phyloP scores from a whole-genome alignment of 148 eudicot genomes.

The Amaranthus palmeri region DNA sequence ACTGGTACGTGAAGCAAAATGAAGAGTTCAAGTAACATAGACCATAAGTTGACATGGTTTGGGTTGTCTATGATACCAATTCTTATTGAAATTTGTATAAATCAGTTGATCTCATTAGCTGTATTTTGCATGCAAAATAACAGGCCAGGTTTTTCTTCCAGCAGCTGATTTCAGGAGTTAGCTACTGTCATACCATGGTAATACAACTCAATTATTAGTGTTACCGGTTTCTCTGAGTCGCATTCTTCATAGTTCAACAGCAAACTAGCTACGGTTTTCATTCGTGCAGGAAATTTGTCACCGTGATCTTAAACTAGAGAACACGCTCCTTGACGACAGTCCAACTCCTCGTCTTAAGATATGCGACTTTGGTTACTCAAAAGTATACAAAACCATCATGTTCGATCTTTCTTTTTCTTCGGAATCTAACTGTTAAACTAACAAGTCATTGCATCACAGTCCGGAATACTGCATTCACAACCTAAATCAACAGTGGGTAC shows the following conservation, averaged over 20 bases:
- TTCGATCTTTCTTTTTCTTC: background rate
- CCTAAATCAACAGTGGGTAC: conserved; percentile 98
- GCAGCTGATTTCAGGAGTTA: conserved; percentile 90
- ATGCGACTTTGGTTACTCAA: conserved; percentile 94
- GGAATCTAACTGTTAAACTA: background rate
- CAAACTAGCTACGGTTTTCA: background rate
- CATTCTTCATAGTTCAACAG: background rate
- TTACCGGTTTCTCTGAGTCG: background rate
- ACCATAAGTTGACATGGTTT: too few relatives aligned
- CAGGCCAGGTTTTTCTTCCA: conserved; percentile 93
- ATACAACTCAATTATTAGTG: too few relatives aligned
- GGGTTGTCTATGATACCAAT: too few relatives aligned
- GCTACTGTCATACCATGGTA: conserved; percentile 91
- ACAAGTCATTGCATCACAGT: conserved; percentile 29
- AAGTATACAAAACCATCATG: conserved; percentile 34
- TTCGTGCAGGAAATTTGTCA: conserved; percentile 79
- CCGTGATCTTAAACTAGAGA: conserved; percentile 88
- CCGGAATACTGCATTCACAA: conserved; percentile 79
- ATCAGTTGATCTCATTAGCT: background rate
- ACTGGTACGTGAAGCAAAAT: too few relatives aligned
- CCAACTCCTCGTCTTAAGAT: conserved; percentile 81
- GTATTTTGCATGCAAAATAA: background rate
- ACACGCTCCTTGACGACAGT: conserved; percentile 90
- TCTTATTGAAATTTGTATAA: too few relatives aligned
- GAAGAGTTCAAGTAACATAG: too few relatives aligned